Evolutionary conservation across 306 rosid species (phyloP).

Genomic region (Purshia tridentata): DNA sequence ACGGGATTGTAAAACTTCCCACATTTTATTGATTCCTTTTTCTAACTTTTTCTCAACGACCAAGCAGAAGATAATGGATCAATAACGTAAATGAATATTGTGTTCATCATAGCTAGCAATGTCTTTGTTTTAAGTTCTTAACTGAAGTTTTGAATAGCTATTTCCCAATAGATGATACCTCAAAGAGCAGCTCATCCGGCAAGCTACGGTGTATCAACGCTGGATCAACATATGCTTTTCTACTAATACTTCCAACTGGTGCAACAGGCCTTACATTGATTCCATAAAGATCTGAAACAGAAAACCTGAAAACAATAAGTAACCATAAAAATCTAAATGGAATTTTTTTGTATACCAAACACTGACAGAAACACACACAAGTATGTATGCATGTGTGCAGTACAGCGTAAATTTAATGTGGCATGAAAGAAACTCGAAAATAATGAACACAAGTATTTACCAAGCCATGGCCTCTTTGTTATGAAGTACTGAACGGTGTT

Average conservation of each 20-base stretch:
- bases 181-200: conserved; percentile 87
- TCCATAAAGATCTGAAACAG: conserved; percentile 87
- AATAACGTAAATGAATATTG: not conserved
- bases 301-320: conserved; percentile 43
- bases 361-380: not conserved
- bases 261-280: conserved; percentile 94
- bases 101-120: not conserved
- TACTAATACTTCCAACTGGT: conserved; percentile 82
- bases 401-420: not conserved
- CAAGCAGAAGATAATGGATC: not conserved
- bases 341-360: conserved; percentile 4
- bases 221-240: conserved; percentile 68
- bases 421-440: not conserved
- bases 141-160: conserved; percentile 3
- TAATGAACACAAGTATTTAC: conserved; percentile 37
- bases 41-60: not conserved
- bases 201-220: conserved; percentile 66
- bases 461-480: conserved; percentile 97
- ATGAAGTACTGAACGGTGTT: conserved; percentile 68
- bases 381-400: not conserved
- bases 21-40: not conserved
- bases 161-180: conserved; percentile 47
- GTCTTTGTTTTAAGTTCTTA: not conserved
- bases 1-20: not conserved
- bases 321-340: conserved; percentile 17